Evolutionary conservation across 1,139 yeast species (phyloP), one percentile per base, ranked within the genome.

Genomic region (Eremothecium cymbalariae): DNA sequence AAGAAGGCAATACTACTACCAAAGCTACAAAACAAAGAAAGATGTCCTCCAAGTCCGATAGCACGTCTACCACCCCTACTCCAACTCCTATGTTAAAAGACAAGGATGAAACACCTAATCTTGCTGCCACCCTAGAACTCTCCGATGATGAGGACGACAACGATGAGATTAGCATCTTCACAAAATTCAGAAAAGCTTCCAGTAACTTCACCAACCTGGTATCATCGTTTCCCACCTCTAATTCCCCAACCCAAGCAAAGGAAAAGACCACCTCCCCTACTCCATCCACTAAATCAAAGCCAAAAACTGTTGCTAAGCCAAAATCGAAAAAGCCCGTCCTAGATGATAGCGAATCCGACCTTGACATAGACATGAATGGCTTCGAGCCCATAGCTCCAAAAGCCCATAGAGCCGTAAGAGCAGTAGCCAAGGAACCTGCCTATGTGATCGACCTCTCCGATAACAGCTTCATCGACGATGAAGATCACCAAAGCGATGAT

Each of bases 391-490:
- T 44, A 3, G 41, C 38, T 23, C 42, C 50, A 25, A 45, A 51
- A 34, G 37, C 43, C 32, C 42, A 38, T 9, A 52, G 62, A 34
- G 20, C 54, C 8, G 25, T 50, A 6, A 50, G 62, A 37, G 47
- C 51, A 8, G 35, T 44, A 17, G 43, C 55, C 4, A 40, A 40
- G 24, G 47, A 43, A 27, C 43, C 50, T 3, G 47, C 51, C 26
- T 37, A 36, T 11, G 50, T 39, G 7, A 39, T 50, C 4, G 51
- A 50, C 11, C 28, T 52, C 9, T 53, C 57, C 1, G 60, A 51
- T 30, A 53, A 51, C 29, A 48, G 55, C 31, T 53, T 46, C 27
- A 42, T 46, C 6, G 57, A 52, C n/a, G 55, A 46, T 16, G 45
- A 42, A 6, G 48, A 36, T 9, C 46, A 38, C 12, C 49, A 52